Base-by-base conservation (phyloP, 768 basidiomycete genomes). In the Termitomyces sp. region DNA sequence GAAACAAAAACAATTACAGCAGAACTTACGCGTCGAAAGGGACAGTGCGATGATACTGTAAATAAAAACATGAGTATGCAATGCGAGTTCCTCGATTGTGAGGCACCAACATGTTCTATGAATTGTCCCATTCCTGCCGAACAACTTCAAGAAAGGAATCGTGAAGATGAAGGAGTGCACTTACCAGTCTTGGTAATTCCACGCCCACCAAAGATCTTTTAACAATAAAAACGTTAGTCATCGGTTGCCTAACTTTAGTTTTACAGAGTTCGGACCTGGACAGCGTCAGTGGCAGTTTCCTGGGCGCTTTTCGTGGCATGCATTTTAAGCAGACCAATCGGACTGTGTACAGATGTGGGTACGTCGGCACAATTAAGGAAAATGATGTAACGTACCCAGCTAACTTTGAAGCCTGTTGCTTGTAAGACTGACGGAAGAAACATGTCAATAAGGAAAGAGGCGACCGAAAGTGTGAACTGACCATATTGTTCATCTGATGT, bases 401-500 rank as follows among this genome's bases (percentile, higher is more conserved):
- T 15, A 94, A 79, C 59, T 85, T 82, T 31, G 76, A 65, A 1
- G 89, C 83, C 68, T 91, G 89, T 63, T 91, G 79, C 66, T 88
- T 87, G 70, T 91, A 89, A 13, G 78, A 81, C 78, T 78, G 54
- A 13, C 12, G 35, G 43, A 27, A 44, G 13, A 43, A 38, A 20
- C 18, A 38, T 16, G 23, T 56, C 38, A 52, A 35, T 52, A 23
- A 18, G 50, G 36, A 20, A 52, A 56, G 29, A 45, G 40, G n/a
- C n/a, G 6, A 12, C 18, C 25, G 31, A 22, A 48, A 23, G 38
- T 11, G 38, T 11, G 27, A 25, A 43, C 7, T 54, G n/a, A 74
- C 80, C 91, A 93, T 91, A 55, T 87, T 85, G 67, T 80, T 84
- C 89, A 93, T 92, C 70, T 94, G 91, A 66, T 85, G 82, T 0